Base-by-base conservation (phyloP, 2,329 filamentous ascomycete genomes). In the Daldinia eschscholtzii region DNA sequence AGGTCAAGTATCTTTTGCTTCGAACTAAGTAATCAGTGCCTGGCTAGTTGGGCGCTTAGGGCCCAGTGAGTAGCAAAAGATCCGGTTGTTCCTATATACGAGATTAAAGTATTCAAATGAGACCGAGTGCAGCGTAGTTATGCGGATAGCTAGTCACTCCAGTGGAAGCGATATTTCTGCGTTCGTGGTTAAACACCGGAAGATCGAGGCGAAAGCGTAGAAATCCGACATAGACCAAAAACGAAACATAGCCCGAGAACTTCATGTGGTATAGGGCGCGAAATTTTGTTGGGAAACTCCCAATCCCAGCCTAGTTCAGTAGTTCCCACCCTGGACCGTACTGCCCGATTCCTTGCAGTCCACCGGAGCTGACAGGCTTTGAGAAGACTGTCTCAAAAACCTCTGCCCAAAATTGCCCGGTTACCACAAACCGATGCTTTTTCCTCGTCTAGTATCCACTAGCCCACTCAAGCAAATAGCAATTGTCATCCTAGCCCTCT, bases 401-500 rank as follows among this genome's bases (percentile, higher is more conserved):
- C 53, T 33, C 52, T 39, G 15, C 52, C 20, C 20, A 33, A 50
- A 52, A 5, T 23, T 44, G 3, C 3, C 26, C 35, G 20, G 18
- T 23, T 20, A 55, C 18, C 37, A 46, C 26, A 23, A 59, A 30
- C 20, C 13, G 23, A 26, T 50, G 50, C 28, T 13, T 12, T 10
- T 20, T 58, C 46, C 28, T 53, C 35, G 13, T 13, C 26, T 28
- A 5, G 12, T 48, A 65, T 61, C 60, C 60, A 55, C 30, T 13
- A 63, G 26, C 41, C 9, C 41, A 44, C 28, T 50, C 30, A 18
- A 30, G 15, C 30, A 57, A 23, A 39, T n/a, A 33, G 28, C 52
- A 61, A 62, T 56, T 63, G 68, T 63, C 64, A 68, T 65, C 64
- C 61, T 18, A 30, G 12, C 20, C 1, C 10, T n/a, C 23, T 20